Evolutionary conservation across 768 basidiomycete genomes (phyloP).

Genomic region (Rhodosporidiobolus sp.): DNA sequence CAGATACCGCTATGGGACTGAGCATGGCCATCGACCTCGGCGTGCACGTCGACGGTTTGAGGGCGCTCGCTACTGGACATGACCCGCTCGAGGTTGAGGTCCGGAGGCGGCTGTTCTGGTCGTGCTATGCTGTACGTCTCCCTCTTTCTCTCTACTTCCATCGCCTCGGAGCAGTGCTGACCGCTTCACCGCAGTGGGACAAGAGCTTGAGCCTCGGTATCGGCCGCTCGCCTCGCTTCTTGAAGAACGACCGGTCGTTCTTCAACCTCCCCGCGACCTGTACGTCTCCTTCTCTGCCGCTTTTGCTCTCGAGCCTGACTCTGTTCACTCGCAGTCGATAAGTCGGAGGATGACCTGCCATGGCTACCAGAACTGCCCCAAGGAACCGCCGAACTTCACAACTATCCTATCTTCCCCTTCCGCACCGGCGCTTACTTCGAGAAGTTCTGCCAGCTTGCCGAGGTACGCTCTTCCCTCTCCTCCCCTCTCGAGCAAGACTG

Average conservation of each 20-base stretch:
- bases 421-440: not conserved
- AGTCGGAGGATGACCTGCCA: not conserved
- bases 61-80: no score
- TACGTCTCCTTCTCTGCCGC: not conserved
- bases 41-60: conserved; percentile 5
- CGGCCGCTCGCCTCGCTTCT: not conserved
- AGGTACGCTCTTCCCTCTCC: not conserved
- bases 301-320: no score
- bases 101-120: conserved; percentile 47
- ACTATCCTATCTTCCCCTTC: conserved; percentile 1
- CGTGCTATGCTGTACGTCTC: conserved; percentile 36
- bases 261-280: not conserved
- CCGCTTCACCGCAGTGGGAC: not conserved
- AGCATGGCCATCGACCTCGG: conserved; percentile 9
- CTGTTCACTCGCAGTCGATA: not conserved
- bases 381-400: not conserved
- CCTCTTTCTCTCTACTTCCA: not conserved
- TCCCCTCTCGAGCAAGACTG: no score
- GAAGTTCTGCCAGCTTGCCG: not conserved
- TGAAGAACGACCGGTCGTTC: not conserved
- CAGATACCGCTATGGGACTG: not conserved
- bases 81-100: conserved; percentile 48
- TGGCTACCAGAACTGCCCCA: not conserved
- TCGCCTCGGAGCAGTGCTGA: not conserved
- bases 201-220: not conserved